Evolutionary conservation across 306 rosid species (phyloP).

Genomic region (Neltuma alba): DNA sequence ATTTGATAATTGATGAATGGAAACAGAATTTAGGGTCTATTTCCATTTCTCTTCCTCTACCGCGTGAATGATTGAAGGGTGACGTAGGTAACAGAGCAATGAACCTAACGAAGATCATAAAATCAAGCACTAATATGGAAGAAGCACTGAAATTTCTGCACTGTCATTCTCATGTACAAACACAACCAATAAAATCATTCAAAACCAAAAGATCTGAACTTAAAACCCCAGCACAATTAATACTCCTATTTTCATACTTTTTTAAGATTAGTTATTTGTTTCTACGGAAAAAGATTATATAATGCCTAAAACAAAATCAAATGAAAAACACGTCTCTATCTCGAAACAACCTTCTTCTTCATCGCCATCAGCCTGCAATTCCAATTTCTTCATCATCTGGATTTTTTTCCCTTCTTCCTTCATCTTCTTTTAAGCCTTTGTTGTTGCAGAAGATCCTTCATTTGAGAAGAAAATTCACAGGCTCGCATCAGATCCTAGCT

Average conservation of each 20-base stretch:
- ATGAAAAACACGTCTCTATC: background rate
- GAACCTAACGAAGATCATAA: background rate
- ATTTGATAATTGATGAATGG: too few relatives aligned
- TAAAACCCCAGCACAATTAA: constrained; percentile 9
- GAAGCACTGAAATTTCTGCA: background rate
- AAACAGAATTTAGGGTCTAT: background rate
- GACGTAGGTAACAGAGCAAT: background rate
- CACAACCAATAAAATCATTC: background rate
- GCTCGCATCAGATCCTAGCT: background rate
- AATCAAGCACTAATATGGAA: background rate
- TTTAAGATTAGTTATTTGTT: too few relatives aligned
- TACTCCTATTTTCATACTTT: background rate
- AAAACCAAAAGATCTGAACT: background rate
- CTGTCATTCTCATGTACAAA: constrained; percentile 13
- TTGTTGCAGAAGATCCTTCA: constrained; percentile 2
- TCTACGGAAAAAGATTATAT: too few relatives aligned
- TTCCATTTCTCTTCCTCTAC: background rate
- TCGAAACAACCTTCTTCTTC: background rate
- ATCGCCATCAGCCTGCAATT: background rate
- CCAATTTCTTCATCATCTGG: constrained; percentile 20
- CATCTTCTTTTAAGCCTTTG: background rate
- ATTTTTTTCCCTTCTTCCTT: background rate
- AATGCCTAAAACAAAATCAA: background rate
- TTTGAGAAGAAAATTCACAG: constrained; percentile 25
- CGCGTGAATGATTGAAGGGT: background rate